Evolutionary conservation across 2,329 filamentous ascomycete genomes (phyloP).

Genomic region (Claviceps sp.): DNA sequence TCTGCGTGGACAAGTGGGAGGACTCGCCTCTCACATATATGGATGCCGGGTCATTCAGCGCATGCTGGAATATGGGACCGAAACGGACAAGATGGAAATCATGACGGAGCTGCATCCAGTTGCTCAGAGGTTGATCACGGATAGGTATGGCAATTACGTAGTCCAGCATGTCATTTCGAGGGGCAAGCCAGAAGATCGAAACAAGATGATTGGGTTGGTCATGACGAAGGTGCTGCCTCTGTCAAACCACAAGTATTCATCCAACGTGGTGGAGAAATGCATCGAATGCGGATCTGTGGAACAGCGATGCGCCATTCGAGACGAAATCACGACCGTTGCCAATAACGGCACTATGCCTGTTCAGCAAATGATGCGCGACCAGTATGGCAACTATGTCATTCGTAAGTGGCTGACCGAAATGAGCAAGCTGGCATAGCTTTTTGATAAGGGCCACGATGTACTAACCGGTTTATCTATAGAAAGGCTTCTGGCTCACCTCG

Average conservation of each 20-base stretch:
- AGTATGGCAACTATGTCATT: conserved; percentile 92
- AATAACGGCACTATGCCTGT: conserved; percentile 58
- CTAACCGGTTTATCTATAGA: conserved; percentile 37
- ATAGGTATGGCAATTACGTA: conserved; percentile 94
- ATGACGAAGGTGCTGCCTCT: conserved; percentile 57
- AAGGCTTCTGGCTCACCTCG: conserved; percentile 57
- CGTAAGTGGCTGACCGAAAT: conserved; percentile 44
- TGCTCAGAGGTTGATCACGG: conserved; percentile 59
- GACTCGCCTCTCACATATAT: conserved; percentile 66
- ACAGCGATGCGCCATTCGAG: conserved; percentile 57
- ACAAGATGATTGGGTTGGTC: conserved; percentile 60
- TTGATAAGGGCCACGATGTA: conserved; percentile 6
- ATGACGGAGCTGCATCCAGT: conserved; percentile 67
- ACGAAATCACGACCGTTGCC: conserved; percentile 44
- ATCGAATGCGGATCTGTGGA: conserved; percentile 57
- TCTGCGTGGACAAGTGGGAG: conserved; percentile 61
- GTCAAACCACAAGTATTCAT: conserved; percentile 93
- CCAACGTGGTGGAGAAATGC: conserved; percentile 93
- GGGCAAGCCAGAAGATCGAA: conserved; percentile 59
- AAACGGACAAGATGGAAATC: conserved; percentile 56
- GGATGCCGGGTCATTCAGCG: conserved; percentile 90
- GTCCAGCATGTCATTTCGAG: conserved; percentile 81
- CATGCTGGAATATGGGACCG: conserved; percentile 71
- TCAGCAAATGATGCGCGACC: conserved; percentile 70
- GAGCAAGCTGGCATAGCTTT: no score